Evolutionary conservation across 257 asterid genomes (phyloP), one percentile per base, ranked within the genome.

Genomic region (Linaria vulgaris): DNA sequence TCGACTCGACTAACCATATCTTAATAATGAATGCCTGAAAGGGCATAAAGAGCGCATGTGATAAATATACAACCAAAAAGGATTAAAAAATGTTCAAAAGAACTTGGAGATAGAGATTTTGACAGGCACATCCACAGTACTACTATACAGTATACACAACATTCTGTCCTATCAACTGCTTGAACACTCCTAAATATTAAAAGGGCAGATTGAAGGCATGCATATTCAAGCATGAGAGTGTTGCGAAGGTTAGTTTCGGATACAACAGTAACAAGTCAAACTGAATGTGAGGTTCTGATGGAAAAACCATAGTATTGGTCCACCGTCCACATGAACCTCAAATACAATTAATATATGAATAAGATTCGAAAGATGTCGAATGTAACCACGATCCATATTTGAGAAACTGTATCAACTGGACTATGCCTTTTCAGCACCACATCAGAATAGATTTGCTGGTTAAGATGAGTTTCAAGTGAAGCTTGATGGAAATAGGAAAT

Each of bases 401-500:
- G 81, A 70, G 59, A 49, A 71, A 78, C 86, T 63, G 62, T 43
- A 56, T 69, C 64, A 50, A 54, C 69, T 69, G 72, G 81, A 58
- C 61, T 62, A 74, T 84, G 83, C 49, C 68, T 76, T 79, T 83
- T 83, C 76, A 61, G 74, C 79, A 69, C 50, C 56, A 61, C 55
- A 67, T 75, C 77, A 66, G 79, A 74, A 58, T 79, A 70, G 59
- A 83, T 74, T 69, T 83, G 87, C 68, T 85, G 99, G 76, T 84
- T 81, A 71, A 87, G 76, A 70, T 85, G 85, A 74, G 80, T 76
- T 63, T 97, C 97, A 50, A 90, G 84, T 31, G 97, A 90, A 58
- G 97, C 95, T 85, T 94, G 99, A 74, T 90, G 99, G 69, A 89
- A 94, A 77, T 85, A 94, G 52, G 99, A 82, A 66, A n/a, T n/a